Percentiles rank a stretch among this genome's conserved stretches.
These are phyloP conservation scores for Ophiocordyceps camponoti-floridani DNA, from an alignment of 2,329 filamentous ascomycete genomes.

Conservation along the genomic window DNA sequence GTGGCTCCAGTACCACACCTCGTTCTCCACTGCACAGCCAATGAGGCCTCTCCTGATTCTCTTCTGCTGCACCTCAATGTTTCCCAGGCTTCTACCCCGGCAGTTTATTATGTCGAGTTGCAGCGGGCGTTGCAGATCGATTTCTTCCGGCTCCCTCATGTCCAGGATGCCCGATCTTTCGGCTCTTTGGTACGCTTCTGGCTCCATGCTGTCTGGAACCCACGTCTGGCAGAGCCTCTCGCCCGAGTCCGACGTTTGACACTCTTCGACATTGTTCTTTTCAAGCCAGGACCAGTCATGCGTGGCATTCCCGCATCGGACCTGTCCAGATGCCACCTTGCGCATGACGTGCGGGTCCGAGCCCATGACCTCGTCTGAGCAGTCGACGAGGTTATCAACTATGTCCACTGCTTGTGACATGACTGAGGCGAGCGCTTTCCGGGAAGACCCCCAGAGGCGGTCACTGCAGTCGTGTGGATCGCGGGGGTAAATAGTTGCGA, in stretches of 20 bases:
- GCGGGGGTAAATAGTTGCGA: not conserved
- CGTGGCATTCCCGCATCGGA: not conserved
- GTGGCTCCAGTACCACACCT: not conserved
- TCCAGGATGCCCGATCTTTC: not conserved
- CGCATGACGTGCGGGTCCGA: not conserved
- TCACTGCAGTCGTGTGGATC: not conserved
- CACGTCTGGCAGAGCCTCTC: not conserved
- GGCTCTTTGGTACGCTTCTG: not conserved
- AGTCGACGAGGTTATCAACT: not conserved
- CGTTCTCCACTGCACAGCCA: not conserved
- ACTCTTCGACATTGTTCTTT: not conserved
- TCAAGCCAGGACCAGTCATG: not conserved
- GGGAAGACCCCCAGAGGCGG: not conserved
- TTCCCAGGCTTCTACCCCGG: not conserved
- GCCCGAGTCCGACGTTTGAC: not conserved
- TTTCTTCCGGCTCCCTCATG: not conserved
- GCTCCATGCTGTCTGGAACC: not conserved
- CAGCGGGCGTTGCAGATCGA: not conserved
- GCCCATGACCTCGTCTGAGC: not conserved
- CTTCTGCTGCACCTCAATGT: not conserved
- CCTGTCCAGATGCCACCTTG: not conserved
- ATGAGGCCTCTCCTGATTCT: not conserved
- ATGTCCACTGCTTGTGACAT: not conserved
- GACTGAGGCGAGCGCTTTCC: not conserved
- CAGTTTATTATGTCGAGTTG: not conserved